These are phyloP conservation scores for Globisporangium nodosum DNA, from an alignment of 352 stramenopile species.

Conservation along the genomic window DNA sequence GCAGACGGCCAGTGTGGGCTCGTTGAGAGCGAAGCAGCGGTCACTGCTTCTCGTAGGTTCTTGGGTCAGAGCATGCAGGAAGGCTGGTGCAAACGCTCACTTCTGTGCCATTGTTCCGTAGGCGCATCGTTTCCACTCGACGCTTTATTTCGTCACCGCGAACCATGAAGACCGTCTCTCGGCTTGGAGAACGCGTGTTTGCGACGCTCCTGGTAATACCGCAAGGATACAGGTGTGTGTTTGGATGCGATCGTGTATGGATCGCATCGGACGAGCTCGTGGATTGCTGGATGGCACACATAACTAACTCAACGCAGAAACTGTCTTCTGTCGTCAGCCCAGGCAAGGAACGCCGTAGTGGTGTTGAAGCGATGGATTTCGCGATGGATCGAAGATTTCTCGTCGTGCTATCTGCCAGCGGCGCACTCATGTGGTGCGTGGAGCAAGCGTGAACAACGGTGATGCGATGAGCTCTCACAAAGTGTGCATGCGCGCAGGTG, in stretches of 20 bases:
- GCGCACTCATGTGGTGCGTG: slow-evolving; percentile 1
- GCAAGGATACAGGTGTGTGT: slow-evolving; percentile 6
- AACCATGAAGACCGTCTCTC: slow-evolving; percentile 11
- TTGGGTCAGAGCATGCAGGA: slow-evolving; percentile 1
- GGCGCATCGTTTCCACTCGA: slow-evolving; percentile 12
- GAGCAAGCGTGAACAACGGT: background rate
- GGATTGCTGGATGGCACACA: background rate
- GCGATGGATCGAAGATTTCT: background rate
- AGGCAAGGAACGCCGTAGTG: background rate
- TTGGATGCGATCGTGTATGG: background rate
- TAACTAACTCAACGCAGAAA: background rate
- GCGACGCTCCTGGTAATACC: background rate
- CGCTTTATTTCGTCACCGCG: slow-evolving; percentile 8
- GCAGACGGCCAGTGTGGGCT: slow-evolving; percentile 10
- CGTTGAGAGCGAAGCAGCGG: slow-evolving; percentile 8
- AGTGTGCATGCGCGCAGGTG: slow-evolving; percentile 19
- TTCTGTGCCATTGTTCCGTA: background rate
- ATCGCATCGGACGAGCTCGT: background rate
- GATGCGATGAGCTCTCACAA: background rate
- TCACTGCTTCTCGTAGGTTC: slow-evolving; percentile 20
- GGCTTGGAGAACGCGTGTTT: slow-evolving; percentile 4
- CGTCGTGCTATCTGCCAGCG: background rate
- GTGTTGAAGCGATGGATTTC: background rate
- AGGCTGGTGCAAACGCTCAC: background rate
- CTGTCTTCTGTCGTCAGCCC: background rate